A percentile compares a stretch with the other conserved stretches of the same genome.
Conservation (phyloP, 805 yeast species). For the Teunomyces cretensis region DNA sequence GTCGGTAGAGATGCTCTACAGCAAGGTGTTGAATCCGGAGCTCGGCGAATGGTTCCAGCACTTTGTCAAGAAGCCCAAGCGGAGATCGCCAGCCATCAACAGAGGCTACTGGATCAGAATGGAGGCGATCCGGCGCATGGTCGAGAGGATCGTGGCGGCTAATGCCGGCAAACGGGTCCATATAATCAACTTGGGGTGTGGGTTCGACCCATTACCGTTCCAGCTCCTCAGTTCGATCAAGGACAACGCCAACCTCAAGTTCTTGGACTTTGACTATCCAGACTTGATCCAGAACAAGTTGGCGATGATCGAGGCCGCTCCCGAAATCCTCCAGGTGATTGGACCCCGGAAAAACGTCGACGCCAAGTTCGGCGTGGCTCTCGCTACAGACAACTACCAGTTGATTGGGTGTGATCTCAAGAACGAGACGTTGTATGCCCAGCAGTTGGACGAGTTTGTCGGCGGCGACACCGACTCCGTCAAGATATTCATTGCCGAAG, state of each 20-base stretch:
- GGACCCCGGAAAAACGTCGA: conserved; percentile 24
- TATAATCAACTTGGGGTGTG: conserved; percentile 76
- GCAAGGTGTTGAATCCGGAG: conserved; percentile 31
- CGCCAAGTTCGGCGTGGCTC: conserved; percentile 19
- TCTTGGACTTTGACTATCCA: conserved; percentile 75
- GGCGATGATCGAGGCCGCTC: conserved; percentile 47
- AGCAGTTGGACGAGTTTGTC: conserved; percentile 25
- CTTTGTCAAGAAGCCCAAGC: conserved; percentile 63
- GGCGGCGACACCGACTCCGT: conserved; percentile 27
- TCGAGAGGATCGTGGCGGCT: conserved; percentile 44
- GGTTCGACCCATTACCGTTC: conserved; percentile 52
- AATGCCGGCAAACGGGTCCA: conserved; percentile 27
- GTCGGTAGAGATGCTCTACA: conserved; percentile 69
- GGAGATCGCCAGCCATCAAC: conserved; percentile 79
- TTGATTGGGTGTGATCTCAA: conserved; percentile 70
- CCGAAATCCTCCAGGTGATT: conserved; percentile 47
- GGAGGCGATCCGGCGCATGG: conserved; percentile 59
- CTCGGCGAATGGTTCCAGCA: conserved; percentile 54
- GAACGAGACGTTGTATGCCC: conserved; percentile 37
- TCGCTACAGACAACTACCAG: conserved; percentile 45
- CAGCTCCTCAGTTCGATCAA: conserved; percentile 35
- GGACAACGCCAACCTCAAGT: conserved; percentile 30
- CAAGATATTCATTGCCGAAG: conserved; percentile 74
- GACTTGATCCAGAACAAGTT: conserved; percentile 61
- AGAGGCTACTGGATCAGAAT: conserved; percentile 83